Evolutionary conservation across 805 yeast species (phyloP).

Genomic region (Ogataea ramenticola): DNA sequence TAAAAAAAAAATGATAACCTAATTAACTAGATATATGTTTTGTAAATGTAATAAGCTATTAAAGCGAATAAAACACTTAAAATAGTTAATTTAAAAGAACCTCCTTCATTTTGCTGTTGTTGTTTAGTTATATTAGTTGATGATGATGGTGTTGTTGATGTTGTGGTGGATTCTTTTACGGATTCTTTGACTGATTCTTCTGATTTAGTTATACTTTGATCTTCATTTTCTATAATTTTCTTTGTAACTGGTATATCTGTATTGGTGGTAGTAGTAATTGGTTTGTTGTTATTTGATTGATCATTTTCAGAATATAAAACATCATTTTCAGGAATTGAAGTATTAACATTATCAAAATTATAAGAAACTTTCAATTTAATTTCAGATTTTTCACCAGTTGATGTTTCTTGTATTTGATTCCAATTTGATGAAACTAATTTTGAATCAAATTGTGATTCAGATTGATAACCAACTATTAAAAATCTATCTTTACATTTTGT

Average conservation of each 20-base stretch:
- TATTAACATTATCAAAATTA: slow-evolving; percentile 14
- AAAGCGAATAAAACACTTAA: not conserved
- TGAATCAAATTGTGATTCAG: slow-evolving; percentile 50
- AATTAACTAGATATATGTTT: not conserved
- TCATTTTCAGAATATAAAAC: no score
- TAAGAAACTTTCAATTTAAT: slow-evolving; percentile 25
- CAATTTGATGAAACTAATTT: slow-evolving; percentile 60
- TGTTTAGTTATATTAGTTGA: not conserved
- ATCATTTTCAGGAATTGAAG: slow-evolving; percentile 1
- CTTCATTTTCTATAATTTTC: not conserved
- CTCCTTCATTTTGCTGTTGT: not conserved
- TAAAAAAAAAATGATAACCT: not conserved
- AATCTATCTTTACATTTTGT: slow-evolving; percentile 88
- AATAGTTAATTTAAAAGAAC: not conserved
- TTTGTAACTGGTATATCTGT: no score
- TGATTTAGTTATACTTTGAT: not conserved
- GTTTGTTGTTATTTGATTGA: not conserved
- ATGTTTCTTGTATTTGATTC: slow-evolving; percentile 64
- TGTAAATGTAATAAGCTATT: not conserved
- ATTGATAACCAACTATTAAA: slow-evolving; percentile 78
- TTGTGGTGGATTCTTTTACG: not conserved
- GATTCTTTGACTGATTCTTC: not conserved
- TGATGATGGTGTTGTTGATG: not conserved
- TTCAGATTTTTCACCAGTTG: slow-evolving; percentile 16
- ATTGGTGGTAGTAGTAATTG: no score